phyloP scores from a whole-genome alignment of 208 protist species.

The Trypanosoma scelopori region DNA sequence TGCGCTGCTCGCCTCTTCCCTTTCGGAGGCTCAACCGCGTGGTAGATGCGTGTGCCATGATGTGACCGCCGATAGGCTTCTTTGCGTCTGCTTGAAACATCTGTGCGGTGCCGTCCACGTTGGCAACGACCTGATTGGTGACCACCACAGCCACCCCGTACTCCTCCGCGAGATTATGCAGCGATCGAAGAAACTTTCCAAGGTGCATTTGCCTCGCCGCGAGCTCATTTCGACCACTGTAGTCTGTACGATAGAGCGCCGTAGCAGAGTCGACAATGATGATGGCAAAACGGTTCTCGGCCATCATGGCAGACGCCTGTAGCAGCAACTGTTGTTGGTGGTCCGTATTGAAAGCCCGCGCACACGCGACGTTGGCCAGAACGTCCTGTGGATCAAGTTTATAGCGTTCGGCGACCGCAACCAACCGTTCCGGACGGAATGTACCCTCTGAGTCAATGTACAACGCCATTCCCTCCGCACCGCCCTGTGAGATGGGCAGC shows the following conservation, averaged over 20 bases:
- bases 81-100: conserved; percentile 98
- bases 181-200: conserved; percentile 97
- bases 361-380: conserved; percentile 99
- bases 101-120: conserved; percentile 95
- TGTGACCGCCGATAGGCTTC: conserved; percentile 99
- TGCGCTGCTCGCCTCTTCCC: conserved; percentile 98
- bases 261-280: conserved; percentile 99
- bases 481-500: conserved; percentile 94
- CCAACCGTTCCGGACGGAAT: conserved; percentile 96
- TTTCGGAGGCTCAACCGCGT: conserved; percentile 99
- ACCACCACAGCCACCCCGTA: conserved; percentile 99
- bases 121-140: conserved; percentile 99
- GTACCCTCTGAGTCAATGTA: conserved; percentile 99
- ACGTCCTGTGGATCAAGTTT: conserved; percentile 96
- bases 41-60: conserved; percentile 99
- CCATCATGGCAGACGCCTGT: conserved; percentile 98
- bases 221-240: conserved; percentile 98
- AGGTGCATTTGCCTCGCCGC: conserved; percentile 98
- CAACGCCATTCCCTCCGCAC: conserved; percentile 98
- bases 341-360: conserved; percentile 98
- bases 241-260: conserved; percentile 99
- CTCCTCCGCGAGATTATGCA: conserved; percentile 98
- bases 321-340: conserved; percentile 97
- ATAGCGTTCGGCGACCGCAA: conserved; percentile 92
- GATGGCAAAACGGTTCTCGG: conserved; percentile 96